phyloP scores from a whole-genome alignment of 345 rosid genomes.

The Populus pruinosa region DNA sequence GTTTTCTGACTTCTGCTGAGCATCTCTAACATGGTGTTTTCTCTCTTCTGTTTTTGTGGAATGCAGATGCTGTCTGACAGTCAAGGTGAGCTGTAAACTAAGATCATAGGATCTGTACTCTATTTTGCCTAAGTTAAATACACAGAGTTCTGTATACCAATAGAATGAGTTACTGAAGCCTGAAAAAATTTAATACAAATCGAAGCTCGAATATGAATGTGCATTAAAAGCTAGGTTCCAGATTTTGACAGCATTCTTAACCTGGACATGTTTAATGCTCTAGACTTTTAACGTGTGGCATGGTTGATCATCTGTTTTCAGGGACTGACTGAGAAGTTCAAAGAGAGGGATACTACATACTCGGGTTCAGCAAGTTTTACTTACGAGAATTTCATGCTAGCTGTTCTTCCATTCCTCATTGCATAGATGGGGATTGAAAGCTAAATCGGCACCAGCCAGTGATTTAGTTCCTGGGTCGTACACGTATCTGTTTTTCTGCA shows the following conservation, averaged over 20 bases:
- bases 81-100: constrained; percentile 50
- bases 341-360: constrained; percentile 64
- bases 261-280: neutral
- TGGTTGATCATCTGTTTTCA: constrained; percentile 22
- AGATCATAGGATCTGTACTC: neutral
- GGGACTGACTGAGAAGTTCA: constrained; percentile 93
- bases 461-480: neutral
- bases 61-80: constrained; percentile 94
- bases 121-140: neutral
- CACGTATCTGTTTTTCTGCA: neutral
- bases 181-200: neutral
- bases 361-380: constrained; percentile 77
- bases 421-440: constrained; percentile 34
- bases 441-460: neutral
- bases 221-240: neutral
- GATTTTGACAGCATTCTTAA: neutral
- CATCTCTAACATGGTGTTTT: neutral
- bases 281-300: neutral
- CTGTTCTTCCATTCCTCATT: constrained; percentile 83
- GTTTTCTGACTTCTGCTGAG: neutral
- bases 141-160: neutral
- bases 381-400: constrained; percentile 79
- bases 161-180: neutral
- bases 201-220: neutral
- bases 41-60: neutral